A percentile compares a stretch with the other conserved stretches of the same genome.
Conservation (phyloP, 805 yeast genomes). For the Vanderwaltozyma yarrowii region DNA sequence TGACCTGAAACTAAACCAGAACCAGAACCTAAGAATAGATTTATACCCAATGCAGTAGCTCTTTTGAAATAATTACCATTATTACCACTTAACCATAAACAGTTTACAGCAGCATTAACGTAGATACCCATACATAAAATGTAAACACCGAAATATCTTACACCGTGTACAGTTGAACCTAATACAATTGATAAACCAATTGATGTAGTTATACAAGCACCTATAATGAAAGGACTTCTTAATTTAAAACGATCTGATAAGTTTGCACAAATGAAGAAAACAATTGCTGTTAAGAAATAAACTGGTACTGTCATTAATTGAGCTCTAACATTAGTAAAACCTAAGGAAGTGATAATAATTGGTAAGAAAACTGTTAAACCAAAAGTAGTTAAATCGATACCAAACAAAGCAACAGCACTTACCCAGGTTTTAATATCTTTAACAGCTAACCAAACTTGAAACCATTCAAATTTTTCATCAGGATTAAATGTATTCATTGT, state of each 20-base stretch:
- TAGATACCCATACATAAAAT: constrained; percentile 32
- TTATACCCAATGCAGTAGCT: constrained; percentile 32
- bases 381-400: constrained; percentile 32
- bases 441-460: constrained; percentile 25
- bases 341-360: constrained; percentile 26
- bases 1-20: constrained; percentile 33
- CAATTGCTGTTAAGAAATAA: constrained; percentile 68
- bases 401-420: constrained; percentile 29
- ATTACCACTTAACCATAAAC: constrained; percentile 33
- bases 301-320: constrained; percentile 80
- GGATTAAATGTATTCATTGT: constrained; percentile 28
- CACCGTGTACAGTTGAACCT: constrained; percentile 26
- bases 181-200: constrained; percentile 29
- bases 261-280: constrained; percentile 50
- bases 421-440: constrained; percentile 26
- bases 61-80: constrained; percentile 32
- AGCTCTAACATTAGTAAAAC: constrained; percentile 57
- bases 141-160: constrained; percentile 32
- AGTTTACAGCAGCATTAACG: constrained; percentile 31
- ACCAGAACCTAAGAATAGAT: constrained; percentile 28
- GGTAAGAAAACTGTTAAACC: constrained; percentile 37
- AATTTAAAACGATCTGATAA: constrained; percentile 44
- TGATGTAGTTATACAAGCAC: constrained; percentile 26
- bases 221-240: constrained; percentile 35
- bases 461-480: constrained; percentile 31